Percentiles rank a stretch among this genome's conserved stretches.
phyloP scores from a whole-genome alignment of 768 basidiomycete species.

The Strobilomyces confusus region DNA sequence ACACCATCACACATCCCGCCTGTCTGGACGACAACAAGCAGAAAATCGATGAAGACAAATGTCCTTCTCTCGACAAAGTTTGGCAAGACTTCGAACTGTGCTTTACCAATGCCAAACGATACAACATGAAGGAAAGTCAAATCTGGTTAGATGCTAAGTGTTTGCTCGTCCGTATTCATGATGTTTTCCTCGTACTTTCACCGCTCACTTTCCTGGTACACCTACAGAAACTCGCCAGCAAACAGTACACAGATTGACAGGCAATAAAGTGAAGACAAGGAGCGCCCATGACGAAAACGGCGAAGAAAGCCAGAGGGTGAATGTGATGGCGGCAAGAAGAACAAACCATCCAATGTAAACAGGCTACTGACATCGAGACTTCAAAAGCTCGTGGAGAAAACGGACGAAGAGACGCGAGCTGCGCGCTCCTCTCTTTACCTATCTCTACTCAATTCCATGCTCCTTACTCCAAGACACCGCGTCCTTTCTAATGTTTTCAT shows the following conservation, averaged over 20 bases:
- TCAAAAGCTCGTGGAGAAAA: constrained; percentile 69
- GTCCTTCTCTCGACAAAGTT: constrained; percentile 62
- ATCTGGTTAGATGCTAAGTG: constrained; percentile 81
- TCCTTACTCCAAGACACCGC: constrained; percentile 48
- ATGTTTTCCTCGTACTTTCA: background rate
- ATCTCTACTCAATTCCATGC: background rate
- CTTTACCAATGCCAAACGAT: constrained; percentile 78
- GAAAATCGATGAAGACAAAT: constrained; percentile 56
- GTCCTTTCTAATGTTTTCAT: constrained; percentile 72
- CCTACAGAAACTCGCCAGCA: constrained; percentile 43
- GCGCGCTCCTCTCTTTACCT: background rate
- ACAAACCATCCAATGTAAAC: constrained; percentile 59
- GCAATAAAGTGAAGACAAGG: constrained; percentile 37
- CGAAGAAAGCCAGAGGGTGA: constrained; percentile 40
- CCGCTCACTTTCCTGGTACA: constrained; percentile 1
- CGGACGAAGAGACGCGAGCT: constrained; percentile 60
- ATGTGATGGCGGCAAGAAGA: constrained; percentile 41
- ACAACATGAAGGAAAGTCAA: constrained; percentile 74
- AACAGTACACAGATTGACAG: constrained; percentile 46
- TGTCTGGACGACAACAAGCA: constrained; percentile 87
- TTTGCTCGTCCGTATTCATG: constrained; percentile 54
- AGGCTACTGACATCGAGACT: constrained; percentile 65
- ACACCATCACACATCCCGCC: constrained; percentile 73
- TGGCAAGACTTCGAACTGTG: constrained; percentile 71
- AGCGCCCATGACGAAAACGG: constrained; percentile 38